Evolutionary conservation across 768 basidiomycete species (phyloP).

Genomic region (Trichaptum fuscoviolaceum): DNA sequence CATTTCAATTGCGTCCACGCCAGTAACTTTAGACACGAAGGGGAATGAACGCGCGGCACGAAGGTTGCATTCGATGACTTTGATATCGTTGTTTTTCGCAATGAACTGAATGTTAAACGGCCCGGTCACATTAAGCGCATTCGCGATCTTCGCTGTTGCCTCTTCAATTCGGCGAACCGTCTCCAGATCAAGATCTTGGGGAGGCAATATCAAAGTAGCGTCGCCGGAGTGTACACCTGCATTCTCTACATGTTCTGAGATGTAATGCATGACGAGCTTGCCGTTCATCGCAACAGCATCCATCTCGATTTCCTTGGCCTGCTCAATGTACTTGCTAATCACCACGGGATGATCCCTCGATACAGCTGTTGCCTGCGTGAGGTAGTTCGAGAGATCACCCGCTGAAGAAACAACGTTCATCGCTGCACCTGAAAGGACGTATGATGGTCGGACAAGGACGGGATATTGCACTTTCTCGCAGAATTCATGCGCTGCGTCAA

Average conservation of each 20-base stretch:
- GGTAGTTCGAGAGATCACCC: slow-evolving; percentile 87
- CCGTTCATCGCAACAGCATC: slow-evolving; percentile 97
- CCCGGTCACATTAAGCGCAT: slow-evolving; percentile 95
- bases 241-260: slow-evolving; percentile 99
- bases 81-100: slow-evolving; percentile 99
- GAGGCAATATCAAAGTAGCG: slow-evolving; percentile 95
- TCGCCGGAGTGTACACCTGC: slow-evolving; percentile 99
- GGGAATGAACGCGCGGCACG: slow-evolving; percentile 98
- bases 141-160: slow-evolving; percentile 95
- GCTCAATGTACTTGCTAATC: slow-evolving; percentile 98
- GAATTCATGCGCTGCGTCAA: slow-evolving; percentile 82
- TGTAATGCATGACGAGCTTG: slow-evolving; percentile 99
- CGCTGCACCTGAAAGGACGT: slow-evolving; percentile 98
- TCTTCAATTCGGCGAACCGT: slow-evolving; percentile 96
- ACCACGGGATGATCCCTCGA: slow-evolving; percentile 97
- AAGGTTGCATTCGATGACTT: slow-evolving; percentile 99
- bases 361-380: slow-evolving; percentile 92
- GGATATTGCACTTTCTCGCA: slow-evolving; percentile 93
- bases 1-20: slow-evolving; percentile 97
- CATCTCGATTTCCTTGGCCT: slow-evolving; percentile 99
- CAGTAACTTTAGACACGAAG: slow-evolving; percentile 98
- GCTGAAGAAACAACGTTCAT: slow-evolving; percentile 98
- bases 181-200: slow-evolving; percentile 95
- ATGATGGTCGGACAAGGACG: slow-evolving; percentile 94
- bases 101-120: slow-evolving; percentile 99